Percentiles rank a stretch among this genome's conserved stretches.
Evolutionary conservation across 805 yeast genomes (phyloP).

Genomic region (Barnettozyma vustinii): DNA sequence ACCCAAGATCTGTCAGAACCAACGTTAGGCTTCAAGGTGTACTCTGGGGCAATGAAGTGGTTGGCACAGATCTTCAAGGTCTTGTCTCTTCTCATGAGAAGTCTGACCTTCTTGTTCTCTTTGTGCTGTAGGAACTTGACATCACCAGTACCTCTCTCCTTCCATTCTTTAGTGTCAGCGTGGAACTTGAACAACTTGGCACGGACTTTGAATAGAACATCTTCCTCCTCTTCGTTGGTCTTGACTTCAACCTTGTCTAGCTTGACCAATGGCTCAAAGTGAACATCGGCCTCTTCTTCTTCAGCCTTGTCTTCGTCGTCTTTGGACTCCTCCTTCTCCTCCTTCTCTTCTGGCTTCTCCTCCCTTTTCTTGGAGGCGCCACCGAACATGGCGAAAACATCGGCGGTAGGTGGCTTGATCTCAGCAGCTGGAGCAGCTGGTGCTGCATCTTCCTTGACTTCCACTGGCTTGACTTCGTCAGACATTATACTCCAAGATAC

Average conservation of each 20-base stretch:
- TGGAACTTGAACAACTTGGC: slow-evolving; percentile 93
- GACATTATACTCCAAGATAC: slow-evolving; percentile 12
- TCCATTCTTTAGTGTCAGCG: slow-evolving; percentile 88
- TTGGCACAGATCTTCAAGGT: slow-evolving; percentile 97
- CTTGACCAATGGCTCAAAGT: slow-evolving; percentile 93
- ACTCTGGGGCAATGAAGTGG: slow-evolving; percentile 81
- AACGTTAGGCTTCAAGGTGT: slow-evolving; percentile 82
- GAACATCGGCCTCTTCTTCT: slow-evolving; percentile 50
- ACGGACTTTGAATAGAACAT: slow-evolving; percentile 75
- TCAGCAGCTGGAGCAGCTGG: slow-evolving; percentile 11
- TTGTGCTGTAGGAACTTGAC: slow-evolving; percentile 93
- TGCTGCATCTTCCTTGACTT: slow-evolving; percentile 8
- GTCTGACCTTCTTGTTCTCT: slow-evolving; percentile 72
- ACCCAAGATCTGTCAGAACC: slow-evolving; percentile 99
- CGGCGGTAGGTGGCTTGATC: slow-evolving; percentile 68
- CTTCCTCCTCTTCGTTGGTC: slow-evolving; percentile 91
- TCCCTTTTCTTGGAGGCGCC: slow-evolving; percentile 71
- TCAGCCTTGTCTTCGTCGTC: slow-evolving; percentile 33
- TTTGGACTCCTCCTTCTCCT: slow-evolving; percentile 25
- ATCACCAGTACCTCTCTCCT: slow-evolving; percentile 99
- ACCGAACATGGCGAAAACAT: slow-evolving; percentile 93
- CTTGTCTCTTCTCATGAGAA: slow-evolving; percentile 98
- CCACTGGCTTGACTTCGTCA: slow-evolving; percentile 24
- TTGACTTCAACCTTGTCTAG: slow-evolving; percentile 94
- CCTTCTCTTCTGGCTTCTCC: slow-evolving; percentile 38